A percentile compares a stretch with the other conserved stretches of the same genome.
Conservation (phyloP, 1,139 yeast species). For the Debaryomyces singareniensis region DNA sequence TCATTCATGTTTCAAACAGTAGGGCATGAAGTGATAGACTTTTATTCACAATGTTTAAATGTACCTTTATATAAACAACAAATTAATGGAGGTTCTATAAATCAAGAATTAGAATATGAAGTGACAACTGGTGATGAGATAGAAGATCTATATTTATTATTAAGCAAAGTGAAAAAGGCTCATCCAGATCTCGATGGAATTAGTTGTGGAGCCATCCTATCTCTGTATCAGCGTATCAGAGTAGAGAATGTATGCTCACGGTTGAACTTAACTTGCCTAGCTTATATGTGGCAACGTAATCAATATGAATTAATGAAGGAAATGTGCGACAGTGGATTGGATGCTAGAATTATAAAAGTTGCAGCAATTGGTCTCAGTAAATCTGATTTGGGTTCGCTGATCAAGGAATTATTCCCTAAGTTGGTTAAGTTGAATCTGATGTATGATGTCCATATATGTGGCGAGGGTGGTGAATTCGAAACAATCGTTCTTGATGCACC, state of each 20-base stretch:
- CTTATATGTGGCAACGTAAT: conserved; percentile 86
- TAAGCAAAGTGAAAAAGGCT: conserved; percentile 35
- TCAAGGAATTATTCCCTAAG: conserved; percentile 56
- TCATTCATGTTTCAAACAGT: conserved; percentile 98
- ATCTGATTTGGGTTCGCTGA: conserved; percentile 60
- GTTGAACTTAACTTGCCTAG: conserved; percentile 58
- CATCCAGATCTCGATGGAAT: conserved; percentile 82
- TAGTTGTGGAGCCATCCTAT: conserved; percentile 91
- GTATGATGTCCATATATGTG: conserved; percentile 89
- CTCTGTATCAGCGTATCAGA: conserved; percentile 87
- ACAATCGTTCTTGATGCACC: conserved; percentile 89
- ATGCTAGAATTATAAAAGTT: conserved; percentile 84
- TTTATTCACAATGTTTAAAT: conserved; percentile 63
- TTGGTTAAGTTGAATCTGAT: conserved; percentile 50
- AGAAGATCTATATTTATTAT: conserved; percentile 61
- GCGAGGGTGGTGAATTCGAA: conserved; percentile 98
- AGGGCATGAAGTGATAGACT: conserved; percentile 75
- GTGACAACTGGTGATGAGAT: conserved; percentile 72
- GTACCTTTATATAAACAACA: conserved; percentile 75
- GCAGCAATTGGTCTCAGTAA: conserved; percentile 82
- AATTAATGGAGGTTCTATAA: conserved; percentile 57
- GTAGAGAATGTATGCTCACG: conserved; percentile 87
- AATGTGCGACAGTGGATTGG: conserved; percentile 67
- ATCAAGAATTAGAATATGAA: conserved; percentile 63
- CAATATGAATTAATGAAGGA: conserved; percentile 76